Evolutionary conservation across 225 moss, liverwort and hornwort species (phyloP).

Genomic region (Sphagnum tenellum): DNA sequence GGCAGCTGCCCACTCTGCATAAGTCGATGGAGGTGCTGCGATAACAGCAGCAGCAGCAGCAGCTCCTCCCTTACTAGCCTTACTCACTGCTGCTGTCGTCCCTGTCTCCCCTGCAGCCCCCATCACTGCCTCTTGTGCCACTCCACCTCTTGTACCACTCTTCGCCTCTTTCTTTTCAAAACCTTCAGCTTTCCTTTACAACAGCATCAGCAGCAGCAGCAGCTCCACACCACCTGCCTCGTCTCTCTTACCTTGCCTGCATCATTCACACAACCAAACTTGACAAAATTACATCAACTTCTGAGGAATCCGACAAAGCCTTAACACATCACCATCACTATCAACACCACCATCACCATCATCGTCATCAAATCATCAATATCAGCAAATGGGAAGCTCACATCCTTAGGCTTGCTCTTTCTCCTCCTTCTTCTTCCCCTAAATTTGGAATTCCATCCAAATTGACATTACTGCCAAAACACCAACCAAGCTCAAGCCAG

Average conservation of each 20-base stretch:
- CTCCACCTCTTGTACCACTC: neutral
- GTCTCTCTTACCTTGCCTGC: constrained; percentile 23
- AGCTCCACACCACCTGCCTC: constrained; percentile 7
- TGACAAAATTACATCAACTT: no score
- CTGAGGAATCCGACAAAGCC: no score
- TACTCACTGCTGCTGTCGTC: constrained; percentile 37
- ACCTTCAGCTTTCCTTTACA: constrained; percentile 14
- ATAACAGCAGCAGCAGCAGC: neutral
- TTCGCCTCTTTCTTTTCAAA: neutral
- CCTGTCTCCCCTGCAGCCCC: constrained; percentile 46
- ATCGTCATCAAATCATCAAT: no score
- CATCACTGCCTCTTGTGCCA: constrained; percentile 14
- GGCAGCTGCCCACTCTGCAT: constrained; percentile 52
- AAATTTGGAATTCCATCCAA: no score
- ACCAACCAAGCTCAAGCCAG: no score
- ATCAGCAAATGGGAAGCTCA: no score
- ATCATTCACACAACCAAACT: no score
- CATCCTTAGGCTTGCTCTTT: no score
- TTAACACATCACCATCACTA: no score
- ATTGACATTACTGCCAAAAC: no score
- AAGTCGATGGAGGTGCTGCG: constrained; percentile 24
- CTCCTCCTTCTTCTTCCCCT: no score
- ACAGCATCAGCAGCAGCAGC: neutral
- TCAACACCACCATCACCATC: no score
- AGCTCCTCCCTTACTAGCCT: constrained; percentile 18